phyloP scores from a whole-genome alignment of 2,329 filamentous ascomycete genomes.

The Aspergillus costaricaensis region DNA sequence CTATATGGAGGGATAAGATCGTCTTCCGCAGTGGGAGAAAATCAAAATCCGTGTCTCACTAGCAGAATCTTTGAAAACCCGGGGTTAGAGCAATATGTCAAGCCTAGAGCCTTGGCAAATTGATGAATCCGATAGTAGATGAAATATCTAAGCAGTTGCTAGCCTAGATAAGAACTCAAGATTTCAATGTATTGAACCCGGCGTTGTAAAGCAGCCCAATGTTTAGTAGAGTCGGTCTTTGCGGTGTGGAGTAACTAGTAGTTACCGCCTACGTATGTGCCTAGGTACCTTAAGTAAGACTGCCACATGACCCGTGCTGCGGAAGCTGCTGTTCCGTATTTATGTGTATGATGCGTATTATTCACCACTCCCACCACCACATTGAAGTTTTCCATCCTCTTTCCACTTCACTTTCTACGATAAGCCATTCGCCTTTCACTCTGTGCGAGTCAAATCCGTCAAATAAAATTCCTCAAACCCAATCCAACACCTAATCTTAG shows the following conservation, averaged over 20 bases:
- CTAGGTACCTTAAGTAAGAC: background rate
- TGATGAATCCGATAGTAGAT: too few relatives aligned
- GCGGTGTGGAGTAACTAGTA: background rate
- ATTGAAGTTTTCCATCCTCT: constrained; percentile 4
- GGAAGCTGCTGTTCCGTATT: background rate
- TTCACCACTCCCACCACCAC: constrained; percentile 4
- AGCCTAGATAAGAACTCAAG: too few relatives aligned
- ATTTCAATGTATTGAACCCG: too few relatives aligned
- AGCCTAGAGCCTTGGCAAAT: too few relatives aligned
- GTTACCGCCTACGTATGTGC: background rate
- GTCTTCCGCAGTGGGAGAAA: too few relatives aligned
- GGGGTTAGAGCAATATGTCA: too few relatives aligned
- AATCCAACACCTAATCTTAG: background rate
- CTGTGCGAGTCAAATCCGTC: background rate
- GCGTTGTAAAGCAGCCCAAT: background rate
- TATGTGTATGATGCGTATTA: background rate
- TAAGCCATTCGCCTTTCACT: background rate
- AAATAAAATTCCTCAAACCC: background rate
- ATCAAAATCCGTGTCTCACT: too few relatives aligned
- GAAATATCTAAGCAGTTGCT: too few relatives aligned
- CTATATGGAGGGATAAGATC: too few relatives aligned
- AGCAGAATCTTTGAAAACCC: too few relatives aligned
- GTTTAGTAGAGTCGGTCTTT: background rate
- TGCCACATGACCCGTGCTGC: background rate
- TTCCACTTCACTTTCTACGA: background rate